Evolutionary conservation across 2,329 filamentous ascomycete genomes (phyloP).

Genomic region (Plenodomus tracheiphilus): DNA sequence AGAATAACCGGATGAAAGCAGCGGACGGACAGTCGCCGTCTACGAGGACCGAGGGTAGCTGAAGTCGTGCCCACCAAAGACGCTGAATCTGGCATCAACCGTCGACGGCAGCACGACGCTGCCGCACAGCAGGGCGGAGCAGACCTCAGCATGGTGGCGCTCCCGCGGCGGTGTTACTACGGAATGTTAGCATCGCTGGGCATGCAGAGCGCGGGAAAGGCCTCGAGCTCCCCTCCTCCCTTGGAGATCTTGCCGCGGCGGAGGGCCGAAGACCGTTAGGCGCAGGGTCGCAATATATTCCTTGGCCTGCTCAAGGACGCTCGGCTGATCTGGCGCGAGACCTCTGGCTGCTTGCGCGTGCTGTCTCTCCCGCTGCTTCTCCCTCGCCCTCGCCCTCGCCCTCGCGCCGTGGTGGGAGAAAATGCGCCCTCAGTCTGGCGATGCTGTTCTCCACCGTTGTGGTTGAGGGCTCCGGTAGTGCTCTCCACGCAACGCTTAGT

Average conservation of each 20-base stretch:
- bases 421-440: constrained; percentile 24
- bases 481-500: constrained; percentile 23
- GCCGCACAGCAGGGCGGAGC: no score
- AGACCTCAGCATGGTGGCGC: no score
- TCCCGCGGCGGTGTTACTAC: not conserved
- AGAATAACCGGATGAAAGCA: constrained; percentile 36
- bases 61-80: not conserved
- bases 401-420: constrained; percentile 18
- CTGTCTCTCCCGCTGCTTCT: constrained; percentile 8
- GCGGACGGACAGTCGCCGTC: constrained; percentile 3
- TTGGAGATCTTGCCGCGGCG: constrained; percentile 9
- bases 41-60: not conserved
- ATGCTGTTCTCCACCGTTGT: constrained; percentile 26
- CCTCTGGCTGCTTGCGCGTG: constrained; percentile 18
- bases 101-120: not conserved
- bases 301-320: constrained; percentile 21
- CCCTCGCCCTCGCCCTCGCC: constrained; percentile 16
- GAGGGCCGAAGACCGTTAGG: constrained; percentile 22
- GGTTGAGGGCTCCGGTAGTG: constrained; percentile 26
- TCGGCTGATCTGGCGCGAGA: constrained; percentile 33
- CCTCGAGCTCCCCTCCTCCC: not conserved
- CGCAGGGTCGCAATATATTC: constrained; percentile 22
- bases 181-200: not conserved
- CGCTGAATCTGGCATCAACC: not conserved
- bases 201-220: not conserved